phyloP scores from a whole-genome alignment of 345 rosid genomes.

The Chamaenerion angustifolium region DNA sequence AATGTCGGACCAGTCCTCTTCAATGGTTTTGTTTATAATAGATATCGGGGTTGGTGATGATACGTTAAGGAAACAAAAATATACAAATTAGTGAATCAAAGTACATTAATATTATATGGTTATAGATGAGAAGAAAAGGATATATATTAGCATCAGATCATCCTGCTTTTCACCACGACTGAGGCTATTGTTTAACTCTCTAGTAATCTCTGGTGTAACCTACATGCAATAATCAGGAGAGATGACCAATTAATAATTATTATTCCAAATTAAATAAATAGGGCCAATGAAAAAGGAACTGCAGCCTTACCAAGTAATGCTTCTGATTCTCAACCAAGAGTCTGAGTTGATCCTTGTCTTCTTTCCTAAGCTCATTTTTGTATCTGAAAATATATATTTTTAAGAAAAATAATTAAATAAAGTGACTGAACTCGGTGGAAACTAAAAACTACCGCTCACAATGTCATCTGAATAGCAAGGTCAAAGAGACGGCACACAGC shows the following conservation, averaged over 20 bases:
- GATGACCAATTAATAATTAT: neutral
- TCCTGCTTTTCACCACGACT: slow-evolving; percentile 81
- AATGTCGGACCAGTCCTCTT: slow-evolving; percentile 86
- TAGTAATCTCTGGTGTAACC: slow-evolving; percentile 77
- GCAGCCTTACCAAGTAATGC: slow-evolving; percentile 49
- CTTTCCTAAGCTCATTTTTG: slow-evolving; percentile 66
- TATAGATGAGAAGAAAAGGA: slow-evolving; percentile 31
- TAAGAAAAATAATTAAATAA: neutral
- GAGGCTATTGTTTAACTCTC: slow-evolving; percentile 66
- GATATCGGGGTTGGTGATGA: slow-evolving; percentile 37
- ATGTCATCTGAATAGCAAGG: too few species aligned
- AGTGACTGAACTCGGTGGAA: neutral
- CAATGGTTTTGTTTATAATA: slow-evolving; percentile 52
- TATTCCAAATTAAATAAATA: too few species aligned
- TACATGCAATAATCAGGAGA: slow-evolving; percentile 10
- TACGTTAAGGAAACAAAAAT: slow-evolving; percentile 38
- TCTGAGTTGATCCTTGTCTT: slow-evolving; percentile 67
- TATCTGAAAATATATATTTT: slow-evolving; percentile 29
- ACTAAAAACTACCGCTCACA: too few species aligned
- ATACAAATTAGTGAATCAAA: neutral
- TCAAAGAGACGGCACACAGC: too few species aligned
- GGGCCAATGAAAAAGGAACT: slow-evolving; percentile 4
- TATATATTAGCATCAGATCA: slow-evolving; percentile 54
- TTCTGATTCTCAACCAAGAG: slow-evolving; percentile 47
- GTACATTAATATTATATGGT: neutral